Evolutionary conservation across 768 basidiomycete genomes (phyloP), one percentile per base, ranked within the genome.

Genomic region (Lentinula boryana): DNA sequence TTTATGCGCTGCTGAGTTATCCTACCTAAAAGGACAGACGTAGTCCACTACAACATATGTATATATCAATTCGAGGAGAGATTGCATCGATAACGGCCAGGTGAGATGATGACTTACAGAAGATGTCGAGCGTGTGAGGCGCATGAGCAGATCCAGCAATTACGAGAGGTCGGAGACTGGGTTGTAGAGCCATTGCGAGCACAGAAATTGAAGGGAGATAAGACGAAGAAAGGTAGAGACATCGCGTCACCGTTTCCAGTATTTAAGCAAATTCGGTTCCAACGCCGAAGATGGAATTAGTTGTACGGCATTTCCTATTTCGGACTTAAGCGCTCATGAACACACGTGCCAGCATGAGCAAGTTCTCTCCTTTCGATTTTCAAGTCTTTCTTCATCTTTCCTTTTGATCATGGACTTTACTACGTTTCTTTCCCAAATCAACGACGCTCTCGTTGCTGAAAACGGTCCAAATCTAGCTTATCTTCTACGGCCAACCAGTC

Each of bases 121-220:
- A 93, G 60, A 93, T 73, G 61, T 95, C 92, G 55, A 94, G 77
- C 2, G 89, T 91, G 66, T 94, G 90, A 0, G 88, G 87, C 0
- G 91, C 81, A 32, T 80, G 74, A 57, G 69, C 67, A 16, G 63
- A 68, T 44, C 92, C 92, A 3, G 83, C 79, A 61, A 94, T 75
- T 56, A 87, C 70, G 50, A 89, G 76, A 53, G 88, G 81, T 33
- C 78, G 73, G 40, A 94, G 81, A 55, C 82, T 85, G 1, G 92
- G 91, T 78, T 86, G 88, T 48, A 93, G 79, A 51, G 92, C 87
- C 92, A 94, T 94, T 56, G 18, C 18, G 7, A 15, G 38, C 0
- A 27, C 27, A 27, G 27, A 13, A 4, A 31, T 16, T 46, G 21
- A 4, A 18, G 21, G 8, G 35, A 27, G 54, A 38, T 10, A 27